These are phyloP conservation scores for Penicillium tannophilum DNA, from an alignment of 495 filamentous ascomycete genomes.

Conservation along the genomic window DNA sequence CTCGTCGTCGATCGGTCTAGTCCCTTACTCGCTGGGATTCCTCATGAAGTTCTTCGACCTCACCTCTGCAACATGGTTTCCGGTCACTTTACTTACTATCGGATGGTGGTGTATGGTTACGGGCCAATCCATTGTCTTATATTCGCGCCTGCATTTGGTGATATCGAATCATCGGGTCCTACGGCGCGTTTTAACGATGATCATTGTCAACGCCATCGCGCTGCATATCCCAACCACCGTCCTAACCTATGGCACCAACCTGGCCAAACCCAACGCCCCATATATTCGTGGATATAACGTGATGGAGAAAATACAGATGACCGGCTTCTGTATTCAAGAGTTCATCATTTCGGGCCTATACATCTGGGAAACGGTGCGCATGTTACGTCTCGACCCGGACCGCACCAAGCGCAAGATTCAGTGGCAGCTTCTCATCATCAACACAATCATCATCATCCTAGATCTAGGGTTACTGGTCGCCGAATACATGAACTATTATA, in stretches of 20 bases:
- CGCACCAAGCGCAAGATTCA: conserved; percentile 53
- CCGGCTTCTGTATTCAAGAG: conserved; percentile 64
- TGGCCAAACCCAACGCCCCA: conserved; percentile 24
- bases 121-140: conserved; percentile 66
- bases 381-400: conserved; percentile 49
- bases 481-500: conserved; percentile 58
- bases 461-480: conserved; percentile 58
- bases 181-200: conserved; percentile 57
- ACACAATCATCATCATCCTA: conserved; percentile 57
- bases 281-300: conserved; percentile 51
- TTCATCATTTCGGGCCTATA: conserved; percentile 62
- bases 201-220: conserved; percentile 55
- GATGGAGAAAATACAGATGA: conserved; percentile 68
- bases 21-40: conserved; percentile 61
- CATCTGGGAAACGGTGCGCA: conserved; percentile 56
- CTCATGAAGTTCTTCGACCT: conserved; percentile 61
- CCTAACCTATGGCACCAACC: conserved; percentile 59
- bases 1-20: conserved; percentile 55
- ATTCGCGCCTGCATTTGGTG: conserved; percentile 67
- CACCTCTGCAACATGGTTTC: conserved; percentile 39
- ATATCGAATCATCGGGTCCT: conserved; percentile 51
- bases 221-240: conserved; percentile 60
- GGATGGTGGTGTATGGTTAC: conserved; percentile 70
- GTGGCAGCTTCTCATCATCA: conserved; percentile 60
- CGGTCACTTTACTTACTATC: conserved; percentile 49